Evolutionary conservation across 495 filamentous ascomycete genomes (phyloP), one percentile per base, ranked within the genome.

Genomic region (Penicillium alfredii): DNA sequence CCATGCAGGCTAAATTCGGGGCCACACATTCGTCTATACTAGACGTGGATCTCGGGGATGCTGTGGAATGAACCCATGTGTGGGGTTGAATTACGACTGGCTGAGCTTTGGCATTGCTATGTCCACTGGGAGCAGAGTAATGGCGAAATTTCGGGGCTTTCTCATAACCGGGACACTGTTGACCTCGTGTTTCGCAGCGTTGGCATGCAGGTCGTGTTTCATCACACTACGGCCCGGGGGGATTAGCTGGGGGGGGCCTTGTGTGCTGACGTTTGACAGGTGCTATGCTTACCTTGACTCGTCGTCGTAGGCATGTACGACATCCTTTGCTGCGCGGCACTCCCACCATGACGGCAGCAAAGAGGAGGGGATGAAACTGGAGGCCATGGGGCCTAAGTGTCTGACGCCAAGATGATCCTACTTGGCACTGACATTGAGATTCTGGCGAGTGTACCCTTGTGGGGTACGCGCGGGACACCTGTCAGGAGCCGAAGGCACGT

Each of bases 321-420:
- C 63, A 69, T 31, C 65, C 64, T n/a, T 14, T 42, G 34, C 38
- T 43, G 11, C 63, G 59, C 19, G 65, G 63, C 21, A 65, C 61
- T 18, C 63, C 64, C 14, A 69, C 65, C 64, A 66, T 66, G 32
- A 4, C 30, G n/a, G 22, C 8, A 9, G 12, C 13, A 37, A 13
- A 30, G 20, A 26, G 10, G 10, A n/a, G 8, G 17, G 14, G 31
- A 34, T 20, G 17, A n/a, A 24, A 24, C n/a, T n/a, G n/a, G n/a
- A n/a, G n/a, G n/a, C n/a, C n/a, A n/a, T n/a, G n/a, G n/a, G n/a
- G n/a, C n/a, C n/a, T n/a, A n/a, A n/a, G n/a, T n/a, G n/a, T n/a
- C n/a, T n/a, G n/a, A n/a, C n/a, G n/a, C n/a, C n/a, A n/a, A n/a
- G n/a, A n/a, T n/a, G n/a, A n/a, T n/a, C n/a, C n/a, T n/a, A n/a